A percentile compares a stretch with the other conserved stretches of the same genome.
phyloP scores from a whole-genome alignment of 768 basidiomycete species.

The Psilocybe azurescens region DNA sequence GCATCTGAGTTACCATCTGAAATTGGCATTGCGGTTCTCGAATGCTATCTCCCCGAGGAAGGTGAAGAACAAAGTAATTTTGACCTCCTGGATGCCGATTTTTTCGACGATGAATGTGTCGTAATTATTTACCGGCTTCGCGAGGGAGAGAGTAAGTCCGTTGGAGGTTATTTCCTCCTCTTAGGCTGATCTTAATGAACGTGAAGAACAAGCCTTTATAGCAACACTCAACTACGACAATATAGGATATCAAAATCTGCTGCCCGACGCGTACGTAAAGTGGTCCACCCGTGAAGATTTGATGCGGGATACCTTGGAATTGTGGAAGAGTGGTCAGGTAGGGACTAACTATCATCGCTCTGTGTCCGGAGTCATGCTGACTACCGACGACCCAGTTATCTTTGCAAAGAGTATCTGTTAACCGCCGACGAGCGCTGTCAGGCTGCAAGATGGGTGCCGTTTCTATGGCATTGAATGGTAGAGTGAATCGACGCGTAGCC shows the following conservation, averaged over 20 bases:
- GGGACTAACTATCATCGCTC: constrained; percentile 34
- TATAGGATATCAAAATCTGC: constrained; percentile 62
- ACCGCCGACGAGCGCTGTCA: constrained; percentile 58
- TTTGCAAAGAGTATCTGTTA: constrained; percentile 55
- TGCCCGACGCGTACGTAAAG: constrained; percentile 55
- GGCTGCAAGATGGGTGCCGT: constrained; percentile 57
- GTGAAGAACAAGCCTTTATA: constrained; percentile 58
- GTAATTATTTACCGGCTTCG: constrained; percentile 66
- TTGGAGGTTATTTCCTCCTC: constrained; percentile 24
- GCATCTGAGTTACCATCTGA: constrained; percentile 41
- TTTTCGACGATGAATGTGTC: constrained; percentile 78
- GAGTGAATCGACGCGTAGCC: constrained; percentile 73
- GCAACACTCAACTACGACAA: constrained; percentile 67
- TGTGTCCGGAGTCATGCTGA: constrained; percentile 33
- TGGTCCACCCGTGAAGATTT: constrained; percentile 66
- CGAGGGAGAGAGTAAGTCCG: constrained; percentile 52
- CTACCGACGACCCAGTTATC: constrained; percentile 47
- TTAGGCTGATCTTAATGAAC: constrained; percentile 42
- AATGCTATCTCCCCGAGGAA: constrained; percentile 54
- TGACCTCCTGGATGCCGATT: constrained; percentile 70
- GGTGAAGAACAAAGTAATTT: constrained; percentile 45
- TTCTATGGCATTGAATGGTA: constrained; percentile 75
- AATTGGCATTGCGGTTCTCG: constrained; percentile 57
- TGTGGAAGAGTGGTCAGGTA: constrained; percentile 70
- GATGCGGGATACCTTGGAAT: constrained; percentile 59